Conservation (phyloP, 2,329 filamentous ascomycete species). For the Thielaviopsis euricoi region DNA sequence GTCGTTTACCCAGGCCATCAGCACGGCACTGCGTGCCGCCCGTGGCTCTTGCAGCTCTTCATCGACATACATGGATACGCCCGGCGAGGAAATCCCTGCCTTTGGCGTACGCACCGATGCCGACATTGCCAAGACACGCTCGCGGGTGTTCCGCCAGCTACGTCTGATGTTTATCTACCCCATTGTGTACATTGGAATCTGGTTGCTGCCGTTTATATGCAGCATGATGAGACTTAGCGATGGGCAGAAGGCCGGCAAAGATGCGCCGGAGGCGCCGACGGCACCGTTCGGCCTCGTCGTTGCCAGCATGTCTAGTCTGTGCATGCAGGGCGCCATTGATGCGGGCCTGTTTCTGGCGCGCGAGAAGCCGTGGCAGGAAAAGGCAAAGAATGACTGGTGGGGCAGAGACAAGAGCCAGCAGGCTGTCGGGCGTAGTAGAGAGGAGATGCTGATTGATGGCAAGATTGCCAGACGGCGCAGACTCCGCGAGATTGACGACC, state of each 20-base stretch:
- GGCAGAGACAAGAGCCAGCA: conserved; percentile 11
- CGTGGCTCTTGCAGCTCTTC: conserved; percentile 13
- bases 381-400: conserved; percentile 12
- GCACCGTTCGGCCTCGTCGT: conserved; percentile 38
- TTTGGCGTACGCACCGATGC: conserved; percentile 11
- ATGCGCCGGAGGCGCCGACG: conserved; percentile 7
- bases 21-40: neutral
- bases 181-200: conserved; percentile 52
- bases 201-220: conserved; percentile 52
- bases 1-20: conserved; percentile 7
- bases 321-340: conserved; percentile 50
- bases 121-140: conserved; percentile 25
- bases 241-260: conserved; percentile 12
- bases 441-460: conserved; percentile 36
- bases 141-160: conserved; percentile 49
- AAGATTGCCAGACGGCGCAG: conserved; percentile 30
- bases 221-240: conserved; percentile 43
- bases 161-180: conserved; percentile 64
- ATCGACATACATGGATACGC: conserved; percentile 12
- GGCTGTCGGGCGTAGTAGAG: conserved; percentile 28
- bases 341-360: conserved; percentile 50
- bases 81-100: conserved; percentile 12
- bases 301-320: conserved; percentile 39
- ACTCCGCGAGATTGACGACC: conserved; percentile 27
- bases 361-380: conserved; percentile 43